These are phyloP conservation scores for Candida cerambycidarum DNA, from an alignment of 805 yeast genomes.

Conservation along the genomic window DNA sequence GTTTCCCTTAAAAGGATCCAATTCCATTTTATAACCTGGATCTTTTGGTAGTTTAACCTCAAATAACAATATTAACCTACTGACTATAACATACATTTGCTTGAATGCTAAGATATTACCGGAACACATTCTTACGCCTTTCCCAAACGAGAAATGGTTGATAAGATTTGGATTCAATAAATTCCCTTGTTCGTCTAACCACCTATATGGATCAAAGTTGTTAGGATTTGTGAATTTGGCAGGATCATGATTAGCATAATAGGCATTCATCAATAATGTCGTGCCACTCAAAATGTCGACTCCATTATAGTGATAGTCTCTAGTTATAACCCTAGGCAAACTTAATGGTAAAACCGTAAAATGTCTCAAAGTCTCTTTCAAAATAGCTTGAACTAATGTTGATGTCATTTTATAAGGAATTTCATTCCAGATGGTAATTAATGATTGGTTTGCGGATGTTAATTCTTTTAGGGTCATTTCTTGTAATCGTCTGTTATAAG, in stretches of 20 bases:
- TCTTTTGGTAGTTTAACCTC: slow-evolving; percentile 45
- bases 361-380: slow-evolving; percentile 60
- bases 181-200: slow-evolving; percentile 29
- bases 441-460: slow-evolving; percentile 13
- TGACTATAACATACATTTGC: slow-evolving; percentile 60
- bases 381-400: slow-evolving; percentile 54
- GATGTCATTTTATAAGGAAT: slow-evolving; percentile 33
- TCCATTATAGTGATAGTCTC: slow-evolving; percentile 41
- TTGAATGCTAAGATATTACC: slow-evolving; percentile 65
- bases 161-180: slow-evolving; percentile 17
- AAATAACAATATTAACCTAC: slow-evolving; percentile 54
- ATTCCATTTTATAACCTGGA: slow-evolving; percentile 32
- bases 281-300: slow-evolving; percentile 55
- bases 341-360: slow-evolving; percentile 68
- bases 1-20: slow-evolving; percentile 53
- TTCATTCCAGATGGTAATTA: slow-evolving; percentile 33
- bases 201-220: slow-evolving; percentile 54
- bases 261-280: slow-evolving; percentile 62
- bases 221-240: slow-evolving; percentile 42
- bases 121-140: slow-evolving; percentile 71
- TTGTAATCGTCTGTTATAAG: slow-evolving; percentile 40
- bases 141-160: slow-evolving; percentile 60
- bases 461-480: slow-evolving; percentile 44
- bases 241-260: slow-evolving; percentile 68
- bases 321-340: slow-evolving; percentile 62